Conservation (phyloP, 768 basidiomycete genomes). For the Pisolithus microcarpus region DNA sequence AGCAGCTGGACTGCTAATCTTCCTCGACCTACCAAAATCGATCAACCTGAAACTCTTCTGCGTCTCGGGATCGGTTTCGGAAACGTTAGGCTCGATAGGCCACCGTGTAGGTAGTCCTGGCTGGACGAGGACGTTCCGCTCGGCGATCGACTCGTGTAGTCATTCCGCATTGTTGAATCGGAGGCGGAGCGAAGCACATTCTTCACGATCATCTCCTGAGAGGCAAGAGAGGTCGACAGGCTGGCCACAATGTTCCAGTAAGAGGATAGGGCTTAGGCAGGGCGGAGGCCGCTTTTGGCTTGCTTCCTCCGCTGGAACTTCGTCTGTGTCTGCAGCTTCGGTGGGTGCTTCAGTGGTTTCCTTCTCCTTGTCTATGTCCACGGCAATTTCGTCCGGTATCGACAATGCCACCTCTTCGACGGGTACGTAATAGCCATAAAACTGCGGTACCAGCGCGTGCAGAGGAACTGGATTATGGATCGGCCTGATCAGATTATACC, state of each 20-base stretch:
- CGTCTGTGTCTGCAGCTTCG: too few species aligned
- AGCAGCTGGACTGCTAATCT: not conserved
- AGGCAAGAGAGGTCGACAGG: constrained; percentile 25
- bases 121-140: too few species aligned
- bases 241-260: constrained; percentile 42
- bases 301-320: too few species aligned
- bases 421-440: too few species aligned
- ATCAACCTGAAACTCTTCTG: constrained; percentile 38
- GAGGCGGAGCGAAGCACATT: too few species aligned
- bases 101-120: too few species aligned
- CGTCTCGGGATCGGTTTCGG: constrained; percentile 3
- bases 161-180: too few species aligned
- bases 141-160: too few species aligned
- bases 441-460: constrained; percentile 48
- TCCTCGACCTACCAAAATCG: constrained; percentile 40
- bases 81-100: not conserved
- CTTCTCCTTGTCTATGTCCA: too few species aligned
- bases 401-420: too few species aligned
- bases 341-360: too few species aligned
- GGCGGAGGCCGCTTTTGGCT: not conserved
- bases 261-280: constrained; percentile 35
- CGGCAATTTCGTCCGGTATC: constrained; percentile 10
- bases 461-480: constrained; percentile 40
- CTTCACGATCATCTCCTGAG: constrained; percentile 31
- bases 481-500: constrained; percentile 18